Percentiles rank a stretch among this genome's conserved stretches.
Evolutionary conservation across 441 rosid genomes (phyloP).

Genomic region (Erysimum cheiri): DNA sequence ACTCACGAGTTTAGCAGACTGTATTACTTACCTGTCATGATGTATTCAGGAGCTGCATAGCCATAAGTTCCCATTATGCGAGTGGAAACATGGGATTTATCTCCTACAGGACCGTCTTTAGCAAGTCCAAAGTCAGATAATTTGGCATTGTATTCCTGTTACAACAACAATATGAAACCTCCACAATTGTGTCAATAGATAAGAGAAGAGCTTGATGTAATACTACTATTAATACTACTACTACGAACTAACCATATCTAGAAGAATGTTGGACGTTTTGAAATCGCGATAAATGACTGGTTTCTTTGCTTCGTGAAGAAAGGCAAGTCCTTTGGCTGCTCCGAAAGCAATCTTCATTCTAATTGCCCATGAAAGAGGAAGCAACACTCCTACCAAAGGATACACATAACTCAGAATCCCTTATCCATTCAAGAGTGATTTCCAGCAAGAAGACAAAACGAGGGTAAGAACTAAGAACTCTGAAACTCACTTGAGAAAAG

Average conservation of each 20-base stretch:
- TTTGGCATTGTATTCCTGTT: conserved; percentile 74
- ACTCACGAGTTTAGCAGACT: not conserved
- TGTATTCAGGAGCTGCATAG: conserved; percentile 80
- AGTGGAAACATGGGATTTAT: conserved; percentile 77
- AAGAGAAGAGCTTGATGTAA: conserved; percentile 8
- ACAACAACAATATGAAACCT: conserved; percentile 26
- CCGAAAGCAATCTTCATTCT: conserved; percentile 78
- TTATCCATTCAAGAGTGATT: conserved; percentile 8
- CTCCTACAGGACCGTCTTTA: conserved; percentile 80
- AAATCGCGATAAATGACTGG: conserved; percentile 81
- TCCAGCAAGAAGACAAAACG: conserved; percentile 17
- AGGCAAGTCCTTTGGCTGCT: conserved; percentile 83
- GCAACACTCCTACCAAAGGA: conserved; percentile 59
- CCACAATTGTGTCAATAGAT: conserved; percentile 18
- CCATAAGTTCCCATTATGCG: conserved; percentile 90
- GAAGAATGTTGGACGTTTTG: conserved; percentile 73
- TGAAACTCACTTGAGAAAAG: conserved; percentile 78
- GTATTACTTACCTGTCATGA: conserved; percentile 62
- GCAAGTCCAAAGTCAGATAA: conserved; percentile 80
- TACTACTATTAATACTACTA: not conserved
- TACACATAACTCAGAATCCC: conserved; percentile 15
- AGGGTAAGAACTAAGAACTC: conserved; percentile 4
- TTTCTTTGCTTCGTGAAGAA: conserved; percentile 74
- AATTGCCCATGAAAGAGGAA: conserved; percentile 69
- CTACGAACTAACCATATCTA: conserved; percentile 52